Percentiles rank a stretch among this genome's conserved stretches.
These are phyloP conservation scores for Westerdykella aurantiaca DNA, from an alignment of 2,329 filamentous ascomycete genomes.

Conservation along the genomic window DNA sequence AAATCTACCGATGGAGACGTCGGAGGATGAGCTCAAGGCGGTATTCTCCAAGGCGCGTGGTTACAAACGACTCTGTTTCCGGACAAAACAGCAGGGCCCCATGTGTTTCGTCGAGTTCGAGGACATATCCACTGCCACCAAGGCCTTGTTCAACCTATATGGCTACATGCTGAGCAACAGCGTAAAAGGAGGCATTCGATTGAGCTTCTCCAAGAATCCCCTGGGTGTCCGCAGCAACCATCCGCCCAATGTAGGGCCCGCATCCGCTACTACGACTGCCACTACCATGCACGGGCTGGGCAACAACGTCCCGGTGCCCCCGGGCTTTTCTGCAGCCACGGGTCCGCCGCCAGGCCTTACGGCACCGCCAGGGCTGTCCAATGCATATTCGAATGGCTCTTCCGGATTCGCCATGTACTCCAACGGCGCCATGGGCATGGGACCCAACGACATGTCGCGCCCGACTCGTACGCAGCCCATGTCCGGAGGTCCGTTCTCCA, in stretches of 20 bases:
- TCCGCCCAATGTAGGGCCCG: conserved; percentile 47
- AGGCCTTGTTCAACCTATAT: conserved; percentile 83
- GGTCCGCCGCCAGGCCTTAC: conserved; percentile 77
- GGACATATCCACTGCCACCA: conserved; percentile 85
- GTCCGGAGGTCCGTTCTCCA: conserved; percentile 27
- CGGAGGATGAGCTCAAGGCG: conserved; percentile 89
- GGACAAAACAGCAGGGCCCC: conserved; percentile 88
- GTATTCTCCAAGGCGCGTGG: conserved; percentile 90
- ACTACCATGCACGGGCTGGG: conserved; percentile 54
- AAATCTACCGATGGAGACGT: conserved; percentile 88
- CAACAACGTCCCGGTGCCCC: conserved; percentile 48
- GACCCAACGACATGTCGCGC: conserved; percentile 30
- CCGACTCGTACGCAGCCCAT: conserved; percentile 22
- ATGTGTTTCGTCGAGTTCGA: conserved; percentile 99
- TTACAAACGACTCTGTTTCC: conserved; percentile 91
- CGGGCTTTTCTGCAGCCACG: conserved; percentile 60
- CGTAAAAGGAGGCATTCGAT: conserved; percentile 85
- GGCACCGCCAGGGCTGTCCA: conserved; percentile 64
- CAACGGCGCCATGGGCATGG: conserved; percentile 34
- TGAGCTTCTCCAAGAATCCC: conserved; percentile 97
- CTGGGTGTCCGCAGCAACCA: conserved; percentile 82
- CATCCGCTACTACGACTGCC: conserved; percentile 47
- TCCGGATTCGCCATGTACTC: conserved; percentile 35
- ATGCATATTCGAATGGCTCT: conserved; percentile 24
- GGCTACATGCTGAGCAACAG: conserved; percentile 84